Evolutionary conservation across 2,329 filamentous ascomycete genomes (phyloP), one percentile per base, ranked within the genome.

Genomic region (Ceratocystis lukuohia): DNA sequence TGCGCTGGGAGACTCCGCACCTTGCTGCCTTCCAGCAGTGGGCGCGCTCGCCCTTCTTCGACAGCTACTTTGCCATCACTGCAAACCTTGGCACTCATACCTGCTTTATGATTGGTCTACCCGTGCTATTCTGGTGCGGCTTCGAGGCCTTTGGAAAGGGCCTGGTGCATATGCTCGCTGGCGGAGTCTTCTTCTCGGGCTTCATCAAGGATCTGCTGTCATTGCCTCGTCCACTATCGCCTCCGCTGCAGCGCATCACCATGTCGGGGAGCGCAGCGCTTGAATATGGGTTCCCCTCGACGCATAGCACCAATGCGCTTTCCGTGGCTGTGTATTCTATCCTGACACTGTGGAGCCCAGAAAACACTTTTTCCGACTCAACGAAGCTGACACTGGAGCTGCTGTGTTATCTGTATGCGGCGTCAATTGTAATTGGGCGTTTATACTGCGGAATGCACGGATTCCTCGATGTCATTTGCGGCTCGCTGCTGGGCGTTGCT

Each of bases 401-500:
- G 4, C 75, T 89, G 5, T 86, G 88, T 50, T 95, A 94, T 75
- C 87, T 90, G 71, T 99, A 97, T 74, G 90, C 89, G 44, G 77
- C 84, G 12, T 96, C 93, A 30, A 97, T 99, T 72, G 83, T 96
- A 50, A 79, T 97, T 69, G 94, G 94, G 5, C 86, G 94, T 22
- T 80, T 99, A 45, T 97, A 99, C 78, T 99, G 94, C 73, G 94
- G 94, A 69, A 99, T 99, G 94, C 94, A 99, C 76, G 94, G 94
- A 10, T 96, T 97, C 76, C 80, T 94, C 56, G 94, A 99, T 75
- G 91, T 97, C 28, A 77, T 94, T 15, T 76, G 94, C 66, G 94
- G 94, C 5, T 90, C 88, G 65, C 71, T 85, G 15, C 80, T 96
- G 66, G 94, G 94, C 41, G 87, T 86, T 10, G 76, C 82, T 64